Percentiles rank a stretch among this genome's conserved stretches.
Evolutionary conservation across 2,329 filamentous ascomycete genomes (phyloP).

Genomic region (Colletotrichum ledebouriae): DNA sequence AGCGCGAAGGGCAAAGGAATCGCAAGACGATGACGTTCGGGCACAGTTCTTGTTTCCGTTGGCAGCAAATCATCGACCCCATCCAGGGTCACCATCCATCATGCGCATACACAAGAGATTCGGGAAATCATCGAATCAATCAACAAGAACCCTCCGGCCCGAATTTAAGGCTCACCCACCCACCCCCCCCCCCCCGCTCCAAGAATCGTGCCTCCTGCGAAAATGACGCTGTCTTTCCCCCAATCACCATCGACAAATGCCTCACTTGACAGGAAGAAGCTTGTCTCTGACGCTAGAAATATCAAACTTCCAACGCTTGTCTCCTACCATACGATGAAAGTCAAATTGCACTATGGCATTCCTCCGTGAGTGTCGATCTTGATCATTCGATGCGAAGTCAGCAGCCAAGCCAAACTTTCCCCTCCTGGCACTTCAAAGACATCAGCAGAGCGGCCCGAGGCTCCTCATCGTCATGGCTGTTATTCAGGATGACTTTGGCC

Average conservation of each 20-base stretch:
- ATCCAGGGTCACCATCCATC: constrained; percentile 1
- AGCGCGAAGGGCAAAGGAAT: background rate
- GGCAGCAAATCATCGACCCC: constrained; percentile 23
- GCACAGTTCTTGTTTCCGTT: constrained; percentile 16
- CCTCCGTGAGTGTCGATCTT: background rate
- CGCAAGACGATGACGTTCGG: constrained; percentile 8
- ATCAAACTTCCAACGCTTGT: constrained; percentile 15
- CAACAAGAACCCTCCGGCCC: constrained; percentile 33
- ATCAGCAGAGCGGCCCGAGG: constrained; percentile 22
- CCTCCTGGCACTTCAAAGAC: constrained; percentile 15
- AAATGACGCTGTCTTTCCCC: constrained; percentile 13
- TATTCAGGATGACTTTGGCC: constrained; percentile 3
- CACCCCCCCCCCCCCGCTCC: too few relatives aligned
- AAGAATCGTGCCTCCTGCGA: constrained; percentile 29
- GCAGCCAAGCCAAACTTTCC: constrained; percentile 9
- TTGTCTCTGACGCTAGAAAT: constrained; percentile 22
- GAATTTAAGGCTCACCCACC: constrained; percentile 33
- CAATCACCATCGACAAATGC: constrained; percentile 37
- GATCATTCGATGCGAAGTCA: constrained; percentile 21
- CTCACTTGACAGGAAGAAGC: constrained; percentile 31
- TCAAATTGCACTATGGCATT: constrained; percentile 26
- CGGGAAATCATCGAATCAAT: constrained; percentile 6
- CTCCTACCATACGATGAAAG: constrained; percentile 2
- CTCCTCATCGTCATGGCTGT: constrained; percentile 29
- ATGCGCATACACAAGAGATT: constrained; percentile 26